These are phyloP conservation scores for Coprinellus micaceus DNA, from an alignment of 768 basidiomycete genomes.

Conservation along the genomic window DNA sequence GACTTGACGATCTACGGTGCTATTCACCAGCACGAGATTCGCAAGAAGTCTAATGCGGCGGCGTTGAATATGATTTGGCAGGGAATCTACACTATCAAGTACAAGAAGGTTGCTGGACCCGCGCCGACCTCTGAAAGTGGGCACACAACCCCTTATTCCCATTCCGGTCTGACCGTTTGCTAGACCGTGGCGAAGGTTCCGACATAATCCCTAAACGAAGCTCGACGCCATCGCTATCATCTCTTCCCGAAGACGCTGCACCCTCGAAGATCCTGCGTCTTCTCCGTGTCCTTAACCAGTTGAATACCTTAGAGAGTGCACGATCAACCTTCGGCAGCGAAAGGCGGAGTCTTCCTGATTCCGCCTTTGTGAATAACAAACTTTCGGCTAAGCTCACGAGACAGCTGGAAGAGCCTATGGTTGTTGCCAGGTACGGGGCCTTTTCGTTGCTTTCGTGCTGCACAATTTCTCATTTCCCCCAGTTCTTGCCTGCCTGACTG, in stretches of 20 bases:
- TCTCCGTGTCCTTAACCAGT: slow-evolving; percentile 78
- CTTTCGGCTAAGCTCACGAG: slow-evolving; percentile 95
- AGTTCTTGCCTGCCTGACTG: slow-evolving; percentile 97
- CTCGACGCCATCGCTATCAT: slow-evolving; percentile 67
- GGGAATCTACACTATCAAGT: slow-evolving; percentile 87
- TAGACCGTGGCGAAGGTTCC: slow-evolving; percentile 33
- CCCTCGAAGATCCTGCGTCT: slow-evolving; percentile 90
- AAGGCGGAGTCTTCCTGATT: slow-evolving; percentile 64
- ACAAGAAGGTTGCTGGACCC: slow-evolving; percentile 87
- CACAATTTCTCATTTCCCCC: slow-evolving; percentile 6
- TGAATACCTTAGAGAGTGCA: slow-evolving; percentile 74
- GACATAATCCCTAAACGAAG: slow-evolving; percentile 46
- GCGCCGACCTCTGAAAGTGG: slow-evolving; percentile 59
- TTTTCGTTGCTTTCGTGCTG: background rate
- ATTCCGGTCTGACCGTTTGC: background rate
- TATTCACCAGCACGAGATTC: slow-evolving; percentile 85
- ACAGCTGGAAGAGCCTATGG: slow-evolving; percentile 97
- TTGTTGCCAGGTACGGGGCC: slow-evolving; percentile 88
- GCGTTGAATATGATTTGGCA: slow-evolving; percentile 82
- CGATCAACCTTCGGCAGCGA: slow-evolving; percentile 47
- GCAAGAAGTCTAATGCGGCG: slow-evolving; percentile 63
- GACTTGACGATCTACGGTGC: slow-evolving; percentile 96
- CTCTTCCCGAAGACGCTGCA: slow-evolving; percentile 77
- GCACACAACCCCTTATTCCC: slow-evolving; percentile 16
- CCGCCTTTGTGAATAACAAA: slow-evolving; percentile 96